A percentile compares a stretch with the other conserved stretches of the same genome.
phyloP scores from a whole-genome alignment of 2,329 filamentous ascomycete genomes.

The Setomelanomma holmii region DNA sequence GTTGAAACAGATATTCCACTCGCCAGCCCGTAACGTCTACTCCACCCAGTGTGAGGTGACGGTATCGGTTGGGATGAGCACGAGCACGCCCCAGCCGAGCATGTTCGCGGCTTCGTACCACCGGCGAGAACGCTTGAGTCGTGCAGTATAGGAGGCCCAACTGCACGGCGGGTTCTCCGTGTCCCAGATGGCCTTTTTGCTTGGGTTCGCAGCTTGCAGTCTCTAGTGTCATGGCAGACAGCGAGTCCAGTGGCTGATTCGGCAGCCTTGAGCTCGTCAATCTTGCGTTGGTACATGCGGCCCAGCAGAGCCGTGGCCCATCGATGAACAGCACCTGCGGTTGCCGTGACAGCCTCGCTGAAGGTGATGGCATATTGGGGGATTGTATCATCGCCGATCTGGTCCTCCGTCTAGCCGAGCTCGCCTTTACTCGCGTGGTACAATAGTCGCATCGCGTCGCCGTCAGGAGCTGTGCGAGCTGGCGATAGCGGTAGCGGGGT shows the following conservation, averaged over 20 bases:
- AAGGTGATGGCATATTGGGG: background rate
- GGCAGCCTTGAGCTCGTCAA: background rate
- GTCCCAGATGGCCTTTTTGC: background rate
- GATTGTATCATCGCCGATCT: too few relatives aligned
- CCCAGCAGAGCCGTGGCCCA: background rate
- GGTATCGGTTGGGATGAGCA: background rate
- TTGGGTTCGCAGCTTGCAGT: background rate
- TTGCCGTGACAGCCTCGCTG: background rate
- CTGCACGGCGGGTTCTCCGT: background rate
- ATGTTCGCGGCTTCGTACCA: background rate
- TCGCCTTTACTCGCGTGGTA: too few relatives aligned
- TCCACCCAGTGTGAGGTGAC: background rate
- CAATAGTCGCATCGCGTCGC: too few relatives aligned
- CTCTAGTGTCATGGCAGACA: background rate
- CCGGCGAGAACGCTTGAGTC: background rate
- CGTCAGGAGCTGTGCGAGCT: too few relatives aligned
- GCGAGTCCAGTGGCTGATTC: background rate
- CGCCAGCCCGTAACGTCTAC: background rate
- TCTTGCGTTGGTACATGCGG: background rate
- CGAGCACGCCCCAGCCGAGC: background rate
- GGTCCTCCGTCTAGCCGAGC: too few relatives aligned
- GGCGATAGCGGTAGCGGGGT: too few relatives aligned
- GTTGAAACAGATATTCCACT: background rate
- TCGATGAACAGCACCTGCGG: background rate
- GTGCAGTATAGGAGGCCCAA: background rate